These are phyloP conservation scores for Batkoa obscura DNA, from an alignment of 371 early-diverging fungal species.

Conservation along the genomic window DNA sequence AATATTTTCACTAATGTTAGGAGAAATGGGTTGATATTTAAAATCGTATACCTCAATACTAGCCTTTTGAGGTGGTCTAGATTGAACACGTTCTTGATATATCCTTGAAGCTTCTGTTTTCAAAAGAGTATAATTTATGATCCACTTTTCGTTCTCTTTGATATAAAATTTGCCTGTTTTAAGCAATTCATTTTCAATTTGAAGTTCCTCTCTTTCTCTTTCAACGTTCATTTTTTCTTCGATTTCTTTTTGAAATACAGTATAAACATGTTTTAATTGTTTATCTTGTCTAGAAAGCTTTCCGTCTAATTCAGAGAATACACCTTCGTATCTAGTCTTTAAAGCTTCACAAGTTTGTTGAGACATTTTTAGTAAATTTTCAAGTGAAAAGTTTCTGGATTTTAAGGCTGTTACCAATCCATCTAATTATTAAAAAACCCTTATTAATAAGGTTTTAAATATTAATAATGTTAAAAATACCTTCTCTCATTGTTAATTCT, in stretches of 20 bases:
- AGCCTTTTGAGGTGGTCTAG: background rate
- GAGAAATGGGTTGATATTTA: background rate
- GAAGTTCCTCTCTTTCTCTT: background rate
- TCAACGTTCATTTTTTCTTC: slow-evolving; percentile 16
- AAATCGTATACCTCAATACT: background rate
- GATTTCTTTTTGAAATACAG: slow-evolving; percentile 33
- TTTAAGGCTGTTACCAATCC: slow-evolving; percentile 53
- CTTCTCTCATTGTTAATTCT: slow-evolving; percentile 43
- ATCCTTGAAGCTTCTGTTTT: slow-evolving; percentile 1
- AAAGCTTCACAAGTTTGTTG: slow-evolving; percentile 58
- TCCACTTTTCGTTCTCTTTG: background rate
- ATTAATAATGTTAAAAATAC: slow-evolving; percentile 8
- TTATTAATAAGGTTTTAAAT: too few species aligned
- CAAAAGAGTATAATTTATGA: background rate
- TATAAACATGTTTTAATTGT: slow-evolving; percentile 42
- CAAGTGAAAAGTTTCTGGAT: slow-evolving; percentile 50
- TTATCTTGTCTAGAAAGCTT: slow-evolving; percentile 46
- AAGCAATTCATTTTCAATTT: slow-evolving; percentile 7
- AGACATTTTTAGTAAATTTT: slow-evolving; percentile 59
- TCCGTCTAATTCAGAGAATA: slow-evolving; percentile 13
- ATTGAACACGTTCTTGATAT: background rate
- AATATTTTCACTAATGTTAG: background rate
- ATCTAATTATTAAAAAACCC: slow-evolving; percentile 18
- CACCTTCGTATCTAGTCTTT: slow-evolving; percentile 26
- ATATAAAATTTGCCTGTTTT: slow-evolving; percentile 8